Conservation (phyloP, 148 eudicot species). For the Simmondsia chinensis region DNA sequence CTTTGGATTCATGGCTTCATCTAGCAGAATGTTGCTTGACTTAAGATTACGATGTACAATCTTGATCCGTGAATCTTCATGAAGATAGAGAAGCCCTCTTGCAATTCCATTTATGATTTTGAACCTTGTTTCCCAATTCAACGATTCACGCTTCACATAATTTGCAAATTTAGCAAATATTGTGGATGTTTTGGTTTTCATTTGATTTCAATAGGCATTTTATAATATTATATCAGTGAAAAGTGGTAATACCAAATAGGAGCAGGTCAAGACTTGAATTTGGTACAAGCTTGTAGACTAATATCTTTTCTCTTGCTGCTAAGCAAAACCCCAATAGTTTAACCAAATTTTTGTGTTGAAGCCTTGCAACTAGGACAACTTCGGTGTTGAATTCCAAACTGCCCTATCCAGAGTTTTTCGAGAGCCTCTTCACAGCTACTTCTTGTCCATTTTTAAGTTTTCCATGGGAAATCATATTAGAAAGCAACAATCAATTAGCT, state of each 20-base stretch:
- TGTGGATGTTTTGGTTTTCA: neutral
- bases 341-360: constrained; percentile 28
- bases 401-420: constrained; percentile 14
- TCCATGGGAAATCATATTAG: constrained; percentile 2
- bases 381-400: constrained; percentile 21
- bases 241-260: constrained; percentile 3
- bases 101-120: constrained; percentile 58
- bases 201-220: neutral
- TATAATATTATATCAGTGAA: neutral
- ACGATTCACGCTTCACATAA: constrained; percentile 12
- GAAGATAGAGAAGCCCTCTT: constrained; percentile 67
- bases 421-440: constrained; percentile 29
- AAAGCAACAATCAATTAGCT: neutral
- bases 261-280: constrained; percentile 16
- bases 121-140: constrained; percentile 44
- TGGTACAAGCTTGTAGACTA: constrained; percentile 16
- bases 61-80: constrained; percentile 39
- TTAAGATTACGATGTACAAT: constrained; percentile 82
- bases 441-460: constrained; percentile 14
- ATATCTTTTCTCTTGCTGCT: constrained; percentile 16
- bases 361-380: constrained; percentile 20
- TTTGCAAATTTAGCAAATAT: too few relatives aligned
- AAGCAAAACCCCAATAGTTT: constrained; percentile 22
- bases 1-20: constrained; percentile 45
- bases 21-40: constrained; percentile 69